Conservation (phyloP, 1,284 basidiomycete species). For the Ceratobasidium sp. region DNA sequence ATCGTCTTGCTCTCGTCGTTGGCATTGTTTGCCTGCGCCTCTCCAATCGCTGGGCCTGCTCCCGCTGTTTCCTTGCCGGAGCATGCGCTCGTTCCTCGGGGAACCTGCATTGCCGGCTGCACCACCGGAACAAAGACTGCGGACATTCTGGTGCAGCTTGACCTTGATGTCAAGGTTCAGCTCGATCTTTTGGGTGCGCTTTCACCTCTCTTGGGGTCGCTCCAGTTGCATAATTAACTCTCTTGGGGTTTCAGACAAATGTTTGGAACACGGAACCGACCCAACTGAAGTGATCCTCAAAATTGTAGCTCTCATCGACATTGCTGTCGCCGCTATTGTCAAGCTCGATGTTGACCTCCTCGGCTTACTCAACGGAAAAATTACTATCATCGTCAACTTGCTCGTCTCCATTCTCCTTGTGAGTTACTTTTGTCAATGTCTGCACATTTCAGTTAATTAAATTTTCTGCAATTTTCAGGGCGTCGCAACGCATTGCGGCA, state of each 20-base stretch:
- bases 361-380: constrained; percentile 37
- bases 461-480: not conserved
- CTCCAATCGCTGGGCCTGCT: constrained; percentile 15
- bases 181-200: constrained; percentile 24
- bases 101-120: constrained; percentile 25
- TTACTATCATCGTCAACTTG: constrained; percentile 40
- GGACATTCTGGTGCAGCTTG: constrained; percentile 25
- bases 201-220: not conserved
- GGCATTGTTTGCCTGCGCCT: constrained; percentile 31
- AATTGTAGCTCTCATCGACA: constrained; percentile 32
- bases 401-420: constrained; percentile 38
- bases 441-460: not conserved
- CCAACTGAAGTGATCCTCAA: constrained; percentile 21
- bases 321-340: constrained; percentile 18
- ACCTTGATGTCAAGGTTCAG: constrained; percentile 23
- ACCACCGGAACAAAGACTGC: constrained; percentile 25
- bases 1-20: constrained; percentile 33
- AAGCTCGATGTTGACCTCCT: constrained; percentile 40
- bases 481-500: constrained; percentile 43
- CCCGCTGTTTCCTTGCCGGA: constrained; percentile 22
- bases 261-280: constrained; percentile 21
- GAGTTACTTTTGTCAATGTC: not conserved
- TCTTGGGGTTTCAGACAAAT: constrained; percentile 7
- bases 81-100: constrained; percentile 34
- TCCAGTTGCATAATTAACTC: not conserved